Conservation (phyloP, 305 asterid species). For the Fraxinus ornus region DNA sequence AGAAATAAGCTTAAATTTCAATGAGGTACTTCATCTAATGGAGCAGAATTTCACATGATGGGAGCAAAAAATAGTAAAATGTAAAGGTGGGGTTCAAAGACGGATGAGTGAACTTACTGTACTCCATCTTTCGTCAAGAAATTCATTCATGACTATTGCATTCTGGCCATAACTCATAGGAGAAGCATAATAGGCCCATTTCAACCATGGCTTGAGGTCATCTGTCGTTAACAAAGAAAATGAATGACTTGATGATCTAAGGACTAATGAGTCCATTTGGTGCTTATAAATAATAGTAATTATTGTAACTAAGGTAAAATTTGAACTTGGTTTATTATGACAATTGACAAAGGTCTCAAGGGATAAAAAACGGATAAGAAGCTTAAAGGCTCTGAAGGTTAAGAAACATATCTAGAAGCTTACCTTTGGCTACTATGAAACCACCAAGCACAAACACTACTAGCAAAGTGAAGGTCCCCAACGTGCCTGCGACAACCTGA, state of each 20-base stretch:
- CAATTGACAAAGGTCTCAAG: not conserved
- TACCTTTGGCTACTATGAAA: slow-evolving; percentile 48
- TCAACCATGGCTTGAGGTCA: slow-evolving; percentile 40
- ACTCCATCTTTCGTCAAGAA: slow-evolving; percentile 52
- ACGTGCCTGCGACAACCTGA: slow-evolving; percentile 40
- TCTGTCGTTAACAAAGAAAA: slow-evolving; percentile 24
- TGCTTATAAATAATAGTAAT: not conserved
- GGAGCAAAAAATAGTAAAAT: not conserved
- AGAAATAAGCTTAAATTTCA: not conserved
- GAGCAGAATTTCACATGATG: not conserved
- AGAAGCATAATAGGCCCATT: slow-evolving; percentile 49
- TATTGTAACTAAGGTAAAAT: not conserved
- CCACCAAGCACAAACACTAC: slow-evolving; percentile 52
- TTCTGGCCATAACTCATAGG: slow-evolving; percentile 55
- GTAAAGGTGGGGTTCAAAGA: not conserved
- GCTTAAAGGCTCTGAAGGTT: not conserved
- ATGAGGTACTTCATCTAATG: not conserved
- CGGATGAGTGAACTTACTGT: slow-evolving; percentile 25
- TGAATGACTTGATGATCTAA: not conserved
- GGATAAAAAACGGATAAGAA: not conserved
- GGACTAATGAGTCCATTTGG: not conserved
- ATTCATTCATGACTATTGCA: slow-evolving; percentile 46
- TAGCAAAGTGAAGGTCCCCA: slow-evolving; percentile 50
- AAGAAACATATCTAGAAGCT: not conserved
- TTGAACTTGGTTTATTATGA: not conserved